Evolutionary conservation across 148 eudicot species (phyloP), one percentile per base, ranked within the genome.

Genomic region (Polygonum maritimum): DNA sequence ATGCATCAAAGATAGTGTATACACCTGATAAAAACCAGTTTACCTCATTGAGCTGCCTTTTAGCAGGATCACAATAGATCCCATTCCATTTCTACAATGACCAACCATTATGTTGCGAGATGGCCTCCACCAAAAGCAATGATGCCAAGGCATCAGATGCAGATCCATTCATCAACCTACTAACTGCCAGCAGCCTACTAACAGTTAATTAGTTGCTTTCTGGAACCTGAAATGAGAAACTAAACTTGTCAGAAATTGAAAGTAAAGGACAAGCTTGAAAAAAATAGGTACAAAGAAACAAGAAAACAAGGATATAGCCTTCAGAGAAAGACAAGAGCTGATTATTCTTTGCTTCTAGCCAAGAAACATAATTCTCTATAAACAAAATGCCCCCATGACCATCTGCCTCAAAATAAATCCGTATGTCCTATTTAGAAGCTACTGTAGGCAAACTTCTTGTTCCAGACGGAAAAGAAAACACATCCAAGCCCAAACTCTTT

Each of bases 61-160:
- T 90, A 63, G 96, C 94, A 9, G 89, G 77, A 85, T 94, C 98
- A 74, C 74, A 80, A 75, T 95, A 92, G 54, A 92, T 89, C 62
- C 88, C 89, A 83, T 81, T 92, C 99, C 99, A 95, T 81, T 83
- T 84, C 48, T 85, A 76, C 63, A 95, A 82, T 49, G 97, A 92
- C 97, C 99, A 92, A 55, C 94, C 89, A 81, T 78, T 87, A 74
- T 92, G 89, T 75, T 69, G 86, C 84, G 92, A 81, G 76, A 90
- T 92, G 47, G 84, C 94, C 77, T 92, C 99, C 72, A 91, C 99
- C 60, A 95, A 82, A 74, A 95, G 85, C 84, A 92, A 72, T 72
- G 97, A 97, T 76, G 96, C 91, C 82, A 95, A 78, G 41, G 99
- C 94, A 82, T 95, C 99, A 55, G 97, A 96, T 79, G 91, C 92